These are phyloP conservation scores for Leccinum fibrillosum DNA, from an alignment of 768 basidiomycete genomes.

Conservation along the genomic window DNA sequence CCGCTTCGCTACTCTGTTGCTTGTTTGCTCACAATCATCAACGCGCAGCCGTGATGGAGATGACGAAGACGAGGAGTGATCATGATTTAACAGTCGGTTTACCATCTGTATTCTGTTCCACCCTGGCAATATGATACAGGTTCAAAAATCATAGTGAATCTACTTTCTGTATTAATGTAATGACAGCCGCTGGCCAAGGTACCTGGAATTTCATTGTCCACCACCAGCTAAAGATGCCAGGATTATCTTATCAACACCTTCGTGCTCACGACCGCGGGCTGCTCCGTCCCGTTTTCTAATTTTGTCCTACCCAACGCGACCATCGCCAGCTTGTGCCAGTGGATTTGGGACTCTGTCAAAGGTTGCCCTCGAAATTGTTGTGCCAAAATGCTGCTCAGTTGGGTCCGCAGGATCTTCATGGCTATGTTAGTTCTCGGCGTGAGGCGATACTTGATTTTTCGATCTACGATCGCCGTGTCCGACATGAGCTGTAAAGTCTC, in stretches of 20 bases:
- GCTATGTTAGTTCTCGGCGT: conserved; percentile 73
- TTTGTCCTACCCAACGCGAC: conserved; percentile 55
- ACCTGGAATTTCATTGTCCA: background rate
- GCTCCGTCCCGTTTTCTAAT: conserved; percentile 28
- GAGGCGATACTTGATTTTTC: conserved; percentile 74
- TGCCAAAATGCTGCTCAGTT: conserved; percentile 57
- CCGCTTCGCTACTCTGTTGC: background rate
- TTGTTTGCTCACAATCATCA: background rate
- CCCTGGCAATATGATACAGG: conserved; percentile 8
- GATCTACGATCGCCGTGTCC: conserved; percentile 72
- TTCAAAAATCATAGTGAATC: background rate
- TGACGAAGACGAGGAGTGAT: conserved; percentile 53
- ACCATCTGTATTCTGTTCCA: conserved; percentile 1
- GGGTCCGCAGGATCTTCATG: conserved; percentile 72
- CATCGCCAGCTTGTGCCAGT: conserved; percentile 75
- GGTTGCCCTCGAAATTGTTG: conserved; percentile 63
- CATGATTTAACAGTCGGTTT: conserved; percentile 12
- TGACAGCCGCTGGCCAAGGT: background rate
- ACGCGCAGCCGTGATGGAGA: conserved; percentile 42
- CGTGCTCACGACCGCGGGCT: conserved; percentile 4
- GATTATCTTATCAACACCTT: conserved; percentile 22
- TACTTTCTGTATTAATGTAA: background rate
- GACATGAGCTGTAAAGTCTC: conserved; percentile 56
- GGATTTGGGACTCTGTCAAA: conserved; percentile 53
- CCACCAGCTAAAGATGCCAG: background rate